Base-by-base conservation (phyloP, 2,329 filamentous ascomycete genomes). In the Gnomoniopsis sp. region DNA sequence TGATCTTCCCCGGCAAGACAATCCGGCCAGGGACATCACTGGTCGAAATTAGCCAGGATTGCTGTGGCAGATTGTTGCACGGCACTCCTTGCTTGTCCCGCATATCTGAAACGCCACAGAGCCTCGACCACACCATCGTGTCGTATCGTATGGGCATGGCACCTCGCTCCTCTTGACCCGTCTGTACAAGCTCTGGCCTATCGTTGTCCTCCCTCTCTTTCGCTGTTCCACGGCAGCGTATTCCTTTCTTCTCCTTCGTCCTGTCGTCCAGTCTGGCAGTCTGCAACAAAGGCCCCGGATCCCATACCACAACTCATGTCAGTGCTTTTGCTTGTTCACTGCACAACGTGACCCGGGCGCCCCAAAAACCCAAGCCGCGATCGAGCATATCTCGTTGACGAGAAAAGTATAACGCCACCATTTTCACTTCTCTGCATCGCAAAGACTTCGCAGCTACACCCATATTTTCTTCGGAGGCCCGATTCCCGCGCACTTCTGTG, bases 21-120 rank as follows among this genome's bases (percentile, higher is more conserved):
- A 30, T 30, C 8, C 26, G 26, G 15, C 50, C 33, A 23, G 41
- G 17, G 33, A 47, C 17, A 30, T 43, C 46, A 43, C 36, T 48
- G 34, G 48, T 33, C 56, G 50, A 53, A 50, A 52, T 51, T 46
- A 47, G 36, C 51, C 36, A 50, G 36, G n/a, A 41, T n/a, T 36
- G 47, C 50, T 41, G 36, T 41, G 36, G 47, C 38, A 38, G 55
- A 51, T 53, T 46, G 47, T 58, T 50, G 53, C 52, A 59, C 59
- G 52, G 61, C 58, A 59, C 59, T 61, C 66, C 67, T 62, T 64
- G 62, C 58, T 60, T 57, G 65, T 69, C 66, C 69, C 67, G 69
- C 70, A 67, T 67, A 65, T 64, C 71, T 78, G 75, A 77, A 77
- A 78, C 75, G 67, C 66, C 68, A 69, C 67, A 62, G 57, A 56